A percentile compares a stretch with the other conserved stretches of the same genome.
phyloP scores from a whole-genome alignment of 495 filamentous ascomycete genomes.

The Hypoxylon subgilvum region DNA sequence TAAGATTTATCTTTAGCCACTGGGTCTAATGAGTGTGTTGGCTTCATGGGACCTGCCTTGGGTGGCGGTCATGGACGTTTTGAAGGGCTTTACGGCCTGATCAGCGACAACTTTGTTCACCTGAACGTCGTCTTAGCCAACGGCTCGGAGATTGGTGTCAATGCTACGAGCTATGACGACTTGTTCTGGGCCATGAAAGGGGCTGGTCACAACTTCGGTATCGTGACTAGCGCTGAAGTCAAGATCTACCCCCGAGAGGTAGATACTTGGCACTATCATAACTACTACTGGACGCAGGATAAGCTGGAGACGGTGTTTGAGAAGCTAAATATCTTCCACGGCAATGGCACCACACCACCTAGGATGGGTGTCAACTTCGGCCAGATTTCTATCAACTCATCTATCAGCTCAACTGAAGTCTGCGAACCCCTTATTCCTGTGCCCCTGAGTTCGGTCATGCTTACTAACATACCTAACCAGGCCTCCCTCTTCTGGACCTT shows the following conservation, averaged over 20 bases:
- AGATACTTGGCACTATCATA: constrained; percentile 48
- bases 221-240: constrained; percentile 49
- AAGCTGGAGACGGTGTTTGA: constrained; percentile 41
- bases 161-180: constrained; percentile 44
- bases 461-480: not conserved
- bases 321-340: constrained; percentile 32
- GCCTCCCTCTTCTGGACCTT: constrained; percentile 32
- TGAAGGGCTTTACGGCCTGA: constrained; percentile 60
- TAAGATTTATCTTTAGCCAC: constrained; percentile 53
- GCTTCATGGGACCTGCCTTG: constrained; percentile 58
- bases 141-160: constrained; percentile 47
- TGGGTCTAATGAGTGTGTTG: constrained; percentile 61
- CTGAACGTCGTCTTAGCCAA: constrained; percentile 57
- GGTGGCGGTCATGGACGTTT: constrained; percentile 67
- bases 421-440: not conserved
- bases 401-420: constrained; percentile 39
- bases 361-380: constrained; percentile 51
- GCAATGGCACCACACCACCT: constrained; percentile 42
- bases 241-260: constrained; percentile 37
- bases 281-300: constrained; percentile 50
- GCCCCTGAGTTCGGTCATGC: not conserved
- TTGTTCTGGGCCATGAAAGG: constrained; percentile 60
- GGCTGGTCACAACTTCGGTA: constrained; percentile 63
- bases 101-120: constrained; percentile 55
- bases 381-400: constrained; percentile 46